Evolutionary conservation across 2,329 filamentous ascomycete species (phyloP), one percentile per base, ranked within the genome.

Genomic region (Monosporascus sp.): DNA sequence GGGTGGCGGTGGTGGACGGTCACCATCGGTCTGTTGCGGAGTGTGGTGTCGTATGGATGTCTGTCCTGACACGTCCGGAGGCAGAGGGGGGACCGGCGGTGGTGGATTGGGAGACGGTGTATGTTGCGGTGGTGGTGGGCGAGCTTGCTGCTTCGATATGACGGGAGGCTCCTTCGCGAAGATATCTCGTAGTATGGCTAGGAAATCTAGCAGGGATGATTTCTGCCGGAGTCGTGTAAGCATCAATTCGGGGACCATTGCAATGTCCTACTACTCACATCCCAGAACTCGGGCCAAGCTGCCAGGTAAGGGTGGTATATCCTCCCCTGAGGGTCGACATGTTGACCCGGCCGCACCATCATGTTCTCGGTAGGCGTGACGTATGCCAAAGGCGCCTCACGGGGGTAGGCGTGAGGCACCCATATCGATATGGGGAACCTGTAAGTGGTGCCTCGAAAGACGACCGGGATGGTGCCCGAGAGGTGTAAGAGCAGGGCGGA

Each of bases 111-210:
- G 67, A n/a, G 71, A 64, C 16, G 69, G 70, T 45, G 66, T 65
- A 24, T 70, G 62, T 41, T 70, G 70, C 50, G 61, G 62, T 54
- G 64, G 68, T 44, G 71, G 61, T 58, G 71, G 67, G 54, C 74
- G 73, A 60, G 78, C 75, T 63, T 80, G 79, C 59, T 85, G 85
- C 61, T 85, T 86, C 36, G 91, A 85, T 56, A 94, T 85, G 4
- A 97, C 90, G 0, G 94, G 94, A 8, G 94, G 94, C 65, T 99
- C 94, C 72, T 95, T 96, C 38, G 91, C 87, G 67, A 99, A 99
- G 22, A 97, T 79, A 51, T 94, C 90, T 60, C 88, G 83, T 3
- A 99, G 73, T 27, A 96, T 88, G 17, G 83, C 84, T 2, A 97
- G 73, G 53, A 97, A 90, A 66, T 96, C 91, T 43, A 88, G 75